Conservation (phyloP, 805 yeast species). For the Priceomyces carsonii region DNA sequence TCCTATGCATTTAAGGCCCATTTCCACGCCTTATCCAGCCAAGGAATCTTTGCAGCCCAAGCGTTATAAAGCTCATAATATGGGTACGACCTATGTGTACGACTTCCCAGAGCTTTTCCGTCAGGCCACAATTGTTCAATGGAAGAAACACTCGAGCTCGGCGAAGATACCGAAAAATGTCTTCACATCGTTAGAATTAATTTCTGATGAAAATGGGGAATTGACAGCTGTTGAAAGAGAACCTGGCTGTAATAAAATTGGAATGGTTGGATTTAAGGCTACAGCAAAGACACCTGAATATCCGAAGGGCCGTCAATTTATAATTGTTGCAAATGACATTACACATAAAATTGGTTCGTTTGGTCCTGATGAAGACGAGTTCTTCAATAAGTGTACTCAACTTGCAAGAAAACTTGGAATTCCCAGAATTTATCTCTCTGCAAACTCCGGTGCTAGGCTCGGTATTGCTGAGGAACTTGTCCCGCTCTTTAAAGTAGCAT, state of each 20-base stretch:
- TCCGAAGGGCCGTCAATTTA: slow-evolving; percentile 92
- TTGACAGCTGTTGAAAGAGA: slow-evolving; percentile 90
- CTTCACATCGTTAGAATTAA: slow-evolving; percentile 79
- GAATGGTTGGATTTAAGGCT: slow-evolving; percentile 96
- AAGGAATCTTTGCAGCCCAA: slow-evolving; percentile 98
- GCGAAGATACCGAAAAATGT: slow-evolving; percentile 72
- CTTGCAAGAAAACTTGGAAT: slow-evolving; percentile 87
- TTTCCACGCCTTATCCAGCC: slow-evolving; percentile 94
- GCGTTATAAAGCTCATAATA: slow-evolving; percentile 95
- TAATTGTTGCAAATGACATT: slow-evolving; percentile 94
- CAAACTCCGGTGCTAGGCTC: slow-evolving; percentile 98
- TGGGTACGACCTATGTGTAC: slow-evolving; percentile 97
- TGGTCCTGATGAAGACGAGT: slow-evolving; percentile 94
- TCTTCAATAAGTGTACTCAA: slow-evolving; percentile 90
- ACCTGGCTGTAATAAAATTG: slow-evolving; percentile 92
- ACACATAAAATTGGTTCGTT: slow-evolving; percentile 98
- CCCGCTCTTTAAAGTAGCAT: slow-evolving; percentile 85
- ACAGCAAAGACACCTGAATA: slow-evolving; percentile 94
- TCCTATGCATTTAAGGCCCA: slow-evolving; percentile 94
- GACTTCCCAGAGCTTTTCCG: slow-evolving; percentile 99
- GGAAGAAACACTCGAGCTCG: slow-evolving; percentile 67
- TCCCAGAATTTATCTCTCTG: slow-evolving; percentile 94
- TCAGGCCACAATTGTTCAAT: slow-evolving; percentile 81
- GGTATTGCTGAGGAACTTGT: slow-evolving; percentile 97
- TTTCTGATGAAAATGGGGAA: slow-evolving; percentile 75